Evolutionary conservation across 1,284 basidiomycete species (phyloP), one percentile per base, ranked within the genome.

Genomic region (Blastosporella zonata): DNA sequence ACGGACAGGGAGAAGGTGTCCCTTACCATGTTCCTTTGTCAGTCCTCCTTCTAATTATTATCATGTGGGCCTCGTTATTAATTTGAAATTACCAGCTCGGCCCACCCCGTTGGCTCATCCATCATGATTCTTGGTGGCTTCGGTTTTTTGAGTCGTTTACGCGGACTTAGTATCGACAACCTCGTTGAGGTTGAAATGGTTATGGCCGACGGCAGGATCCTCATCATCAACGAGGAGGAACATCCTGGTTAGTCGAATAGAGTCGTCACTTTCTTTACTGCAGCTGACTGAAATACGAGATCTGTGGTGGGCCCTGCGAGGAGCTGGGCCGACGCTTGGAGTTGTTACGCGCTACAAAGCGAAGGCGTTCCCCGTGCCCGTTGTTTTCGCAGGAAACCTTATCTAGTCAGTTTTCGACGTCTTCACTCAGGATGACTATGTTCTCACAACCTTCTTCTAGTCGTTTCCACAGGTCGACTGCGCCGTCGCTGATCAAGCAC

Each of bases 71-170:
- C 35, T 34, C 25, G 25, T 42, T 39, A 55, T 45, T 55, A 33
- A 49, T 49, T 50, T 22, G 29, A 42, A 35, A 38, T 33, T 51
- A 39, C 29, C 47, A 88, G 86, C 52, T 75, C 85, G 22, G 87
- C 86, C 20, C 86, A 89, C 57, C 86, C 87, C 1, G 82, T 80
- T 2, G 89, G 89, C 13, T 87, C 90, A 35, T 84, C 86, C 8
- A 83, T 90, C 46, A 90, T 93, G 85, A 69, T 94, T 51, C 79
- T 90, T 2, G 91, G 88, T 10, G 93, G 93, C 0, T 96, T 95
- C 60, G 93, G 93, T 1, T 96, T 95, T 68, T 69, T 94, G 35
- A 84, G 87, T 38, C 77, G 93, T 43, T 71, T 92, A 55, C 81
- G 87, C 54, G 93, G 93, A 3, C 71, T 96, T 46, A 92, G 88